Evolutionary conservation across 2,329 filamentous ascomycete species (phyloP).

Genomic region (Sordariomycetes sp.): DNA sequence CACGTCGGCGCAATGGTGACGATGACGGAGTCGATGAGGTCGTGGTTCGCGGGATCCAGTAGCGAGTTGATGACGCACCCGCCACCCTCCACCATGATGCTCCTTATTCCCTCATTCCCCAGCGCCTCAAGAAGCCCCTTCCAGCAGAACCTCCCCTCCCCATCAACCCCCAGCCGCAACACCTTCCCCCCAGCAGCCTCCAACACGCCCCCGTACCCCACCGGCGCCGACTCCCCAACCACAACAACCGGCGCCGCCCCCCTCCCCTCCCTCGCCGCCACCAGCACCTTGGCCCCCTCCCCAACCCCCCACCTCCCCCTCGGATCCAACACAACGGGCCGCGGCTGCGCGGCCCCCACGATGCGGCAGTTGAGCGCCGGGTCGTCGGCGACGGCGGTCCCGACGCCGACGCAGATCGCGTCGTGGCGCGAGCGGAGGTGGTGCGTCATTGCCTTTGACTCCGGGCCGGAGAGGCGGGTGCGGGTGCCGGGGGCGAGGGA

Average conservation of each 20-base stretch:
- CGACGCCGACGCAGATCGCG: conserved; percentile 74
- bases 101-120: conserved; percentile 46
- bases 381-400: conserved; percentile 74
- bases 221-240: conserved; percentile 28
- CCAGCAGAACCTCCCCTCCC: conserved; percentile 44
- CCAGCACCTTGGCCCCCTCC: conserved; percentile 49
- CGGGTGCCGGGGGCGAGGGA: conserved; percentile 66
- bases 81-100: conserved; percentile 88
- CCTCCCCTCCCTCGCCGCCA: conserved; percentile 45
- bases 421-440: conserved; percentile 71
- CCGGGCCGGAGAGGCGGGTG: conserved; percentile 69
- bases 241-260: conserved; percentile 67
- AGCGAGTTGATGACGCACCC: conserved; percentile 71
- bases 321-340: conserved; percentile 75
- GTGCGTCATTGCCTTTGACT: conserved; percentile 88
- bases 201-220: conserved; percentile 26
- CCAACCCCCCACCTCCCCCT: conserved; percentile 56
- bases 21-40: conserved; percentile 65
- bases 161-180: conserved; percentile 23
- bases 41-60: conserved; percentile 45
- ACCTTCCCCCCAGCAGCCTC: conserved; percentile 38
- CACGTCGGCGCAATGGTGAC: conserved; percentile 84
- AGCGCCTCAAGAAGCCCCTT: conserved; percentile 45
- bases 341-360: conserved; percentile 47
- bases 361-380: conserved; percentile 76